phyloP scores from a whole-genome alignment of 257 asterid genomes.

The Prunella vulgaris region DNA sequence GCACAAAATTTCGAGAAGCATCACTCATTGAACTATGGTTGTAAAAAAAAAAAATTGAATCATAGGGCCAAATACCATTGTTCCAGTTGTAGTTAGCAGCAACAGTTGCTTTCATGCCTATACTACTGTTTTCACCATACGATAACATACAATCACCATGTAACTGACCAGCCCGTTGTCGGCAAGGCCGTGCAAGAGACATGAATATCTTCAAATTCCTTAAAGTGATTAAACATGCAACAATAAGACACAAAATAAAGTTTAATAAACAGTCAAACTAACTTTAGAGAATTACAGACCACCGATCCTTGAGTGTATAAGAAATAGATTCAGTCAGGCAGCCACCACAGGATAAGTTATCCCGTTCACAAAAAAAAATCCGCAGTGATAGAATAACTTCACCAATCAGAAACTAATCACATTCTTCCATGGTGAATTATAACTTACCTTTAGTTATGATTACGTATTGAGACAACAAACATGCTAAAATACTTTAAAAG shows the following conservation, averaged over 20 bases:
- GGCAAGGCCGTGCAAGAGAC: slow-evolving; percentile 57
- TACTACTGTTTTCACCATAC: slow-evolving; percentile 39
- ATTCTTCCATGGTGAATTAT: neutral
- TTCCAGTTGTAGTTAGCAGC: slow-evolving; percentile 28
- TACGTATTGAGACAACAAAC: neutral
- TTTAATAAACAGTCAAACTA: neutral
- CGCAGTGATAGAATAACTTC: neutral
- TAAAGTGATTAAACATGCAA: slow-evolving; percentile 2
- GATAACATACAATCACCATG: slow-evolving; percentile 36
- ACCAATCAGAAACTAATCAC: neutral
- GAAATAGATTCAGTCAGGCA: neutral
- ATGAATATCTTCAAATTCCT: slow-evolving; percentile 44
- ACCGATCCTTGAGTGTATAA: neutral
- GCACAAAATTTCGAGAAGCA: slow-evolving; percentile 28
- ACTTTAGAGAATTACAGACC: neutral
- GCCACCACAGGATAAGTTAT: neutral
- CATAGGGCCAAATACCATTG: slow-evolving; percentile 25
- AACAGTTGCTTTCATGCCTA: too few relatives aligned
- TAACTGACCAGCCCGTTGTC: slow-evolving; percentile 40
- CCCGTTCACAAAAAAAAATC: neutral
- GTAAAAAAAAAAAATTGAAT: slow-evolving; percentile 19
- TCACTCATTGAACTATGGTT: slow-evolving; percentile 29
- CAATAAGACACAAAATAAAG: neutral
- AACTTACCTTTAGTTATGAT: neutral
- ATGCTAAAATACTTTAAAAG: too few relatives aligned